Conservation (phyloP, 352 stramenopile genomes). For the Globisporangium nagaii region DNA sequence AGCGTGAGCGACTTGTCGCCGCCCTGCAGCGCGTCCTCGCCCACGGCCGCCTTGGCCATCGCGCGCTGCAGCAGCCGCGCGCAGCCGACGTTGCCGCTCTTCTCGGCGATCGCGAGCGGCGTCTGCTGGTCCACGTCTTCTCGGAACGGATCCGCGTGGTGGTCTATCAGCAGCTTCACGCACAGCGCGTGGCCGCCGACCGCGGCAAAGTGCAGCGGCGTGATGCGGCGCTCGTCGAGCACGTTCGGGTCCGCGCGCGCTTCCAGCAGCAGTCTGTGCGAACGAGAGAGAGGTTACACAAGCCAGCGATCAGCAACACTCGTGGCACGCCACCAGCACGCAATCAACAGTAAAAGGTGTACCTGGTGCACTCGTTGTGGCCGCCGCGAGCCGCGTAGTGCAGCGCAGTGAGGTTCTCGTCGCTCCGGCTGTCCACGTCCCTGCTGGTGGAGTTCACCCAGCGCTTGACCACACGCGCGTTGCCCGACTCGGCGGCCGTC, state of each 20-base stretch:
- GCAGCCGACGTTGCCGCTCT: slow-evolving; percentile 75
- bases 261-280: slow-evolving; percentile 39
- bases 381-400: slow-evolving; percentile 70
- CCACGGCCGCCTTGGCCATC: slow-evolving; percentile 67
- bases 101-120: slow-evolving; percentile 56
- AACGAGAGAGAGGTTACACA: not conserved
- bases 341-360: no score
- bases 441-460: slow-evolving; percentile 68
- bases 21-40: slow-evolving; percentile 26
- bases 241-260: slow-evolving; percentile 64
- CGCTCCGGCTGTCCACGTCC: slow-evolving; percentile 62
- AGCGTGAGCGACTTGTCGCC: slow-evolving; percentile 47
- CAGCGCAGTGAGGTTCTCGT: slow-evolving; percentile 75
- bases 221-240: slow-evolving; percentile 66
- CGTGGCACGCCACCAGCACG: no score
- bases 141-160: slow-evolving; percentile 75
- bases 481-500: slow-evolving; percentile 64
- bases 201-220: slow-evolving; percentile 66
- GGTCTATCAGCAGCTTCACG: slow-evolving; percentile 75
- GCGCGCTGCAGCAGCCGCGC: slow-evolving; percentile 62
- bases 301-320: not conserved
- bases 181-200: slow-evolving; percentile 69
- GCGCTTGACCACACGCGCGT: slow-evolving; percentile 73
- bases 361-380: slow-evolving; percentile 75
- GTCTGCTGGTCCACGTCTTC: slow-evolving; percentile 77